Evolutionary conservation across 2,329 filamentous ascomycete species (phyloP), one percentile per base, ranked within the genome.

Genomic region (Colletotrichum karsti): DNA sequence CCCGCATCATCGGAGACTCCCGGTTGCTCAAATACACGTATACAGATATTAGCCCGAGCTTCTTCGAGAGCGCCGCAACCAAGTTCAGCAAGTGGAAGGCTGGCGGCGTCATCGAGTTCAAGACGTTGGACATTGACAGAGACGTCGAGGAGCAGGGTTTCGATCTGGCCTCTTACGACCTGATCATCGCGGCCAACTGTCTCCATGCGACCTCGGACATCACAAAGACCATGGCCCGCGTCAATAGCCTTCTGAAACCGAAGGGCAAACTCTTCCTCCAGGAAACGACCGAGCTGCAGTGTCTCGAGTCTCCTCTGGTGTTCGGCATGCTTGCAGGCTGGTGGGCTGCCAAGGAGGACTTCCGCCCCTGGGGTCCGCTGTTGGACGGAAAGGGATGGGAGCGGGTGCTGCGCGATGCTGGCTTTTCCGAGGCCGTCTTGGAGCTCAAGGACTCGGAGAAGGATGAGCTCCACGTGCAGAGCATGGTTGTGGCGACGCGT

Each of bases 181-280:
- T 84, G 6, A 57, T 84, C n/a, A 68, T 83, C 28, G 80, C 79
- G 2, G 74, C 76, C 5, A 73, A 77, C 50, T 75, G 75, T 12
- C 46, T 77, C 4, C 75, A 77, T 37, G 76, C 75, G 9, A 77
- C 75, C 4, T 67, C 56, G 12, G 62, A 66, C 7, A 66, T 77
- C 10, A 44, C 73, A 20, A 33, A 53, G 6, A 73, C 77, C 1
- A 41, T 78, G 35, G 28, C 51, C 10, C 73, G 76, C 53, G 58
- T 72, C 4, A 70, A 48, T 9, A 66, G 63, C 55, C 70, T 80
- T 2, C 70, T 82, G 5, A 71, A 72, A 9, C 77, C 77, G 0
- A 70, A 73, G 12, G 80, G 80, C 0, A 72, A 72, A 22, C 70
- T 81, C 18, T 26, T 58, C 41, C 39, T 58, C 13, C 55, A 58